These are phyloP conservation scores for Lactarius psammicola DNA, from an alignment of 768 basidiomycete genomes.

Conservation along the genomic window DNA sequence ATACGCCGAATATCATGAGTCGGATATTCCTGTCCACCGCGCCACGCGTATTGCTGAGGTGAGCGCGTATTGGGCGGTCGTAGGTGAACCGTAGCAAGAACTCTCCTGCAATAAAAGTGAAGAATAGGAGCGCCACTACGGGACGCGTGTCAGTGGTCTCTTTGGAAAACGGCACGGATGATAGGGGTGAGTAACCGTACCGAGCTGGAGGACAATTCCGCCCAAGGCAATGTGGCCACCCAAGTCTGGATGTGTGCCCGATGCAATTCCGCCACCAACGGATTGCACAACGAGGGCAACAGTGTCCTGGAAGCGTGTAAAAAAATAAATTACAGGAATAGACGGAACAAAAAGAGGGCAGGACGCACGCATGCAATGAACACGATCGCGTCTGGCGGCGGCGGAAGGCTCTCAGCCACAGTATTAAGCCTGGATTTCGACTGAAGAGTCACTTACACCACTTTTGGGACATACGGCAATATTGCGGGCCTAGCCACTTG, in stretches of 20 bases:
- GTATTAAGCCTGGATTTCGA: not conserved
- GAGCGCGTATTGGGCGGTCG: not conserved
- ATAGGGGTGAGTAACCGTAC: not conserved
- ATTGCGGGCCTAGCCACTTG: slow-evolving; percentile 28
- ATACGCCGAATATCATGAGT: slow-evolving; percentile 2
- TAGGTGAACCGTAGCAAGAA: slow-evolving; percentile 13
- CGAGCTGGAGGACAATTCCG: slow-evolving; percentile 27
- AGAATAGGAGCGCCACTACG: slow-evolving; percentile 5
- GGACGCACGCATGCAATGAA: slow-evolving; percentile 13
- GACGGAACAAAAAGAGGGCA: not conserved
- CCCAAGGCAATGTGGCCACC: slow-evolving; percentile 25
- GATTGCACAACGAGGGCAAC: slow-evolving; percentile 34
- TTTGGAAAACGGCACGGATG: not conserved
- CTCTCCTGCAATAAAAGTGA: slow-evolving; percentile 2
- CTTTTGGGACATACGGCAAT: slow-evolving; percentile 28
- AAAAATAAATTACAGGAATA: not conserved
- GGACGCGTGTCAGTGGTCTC: not conserved
- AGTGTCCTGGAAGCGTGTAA: slow-evolving; percentile 3
- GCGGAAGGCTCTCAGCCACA: not conserved
- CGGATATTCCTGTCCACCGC: not conserved
- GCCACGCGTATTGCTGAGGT: not conserved
- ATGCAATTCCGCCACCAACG: slow-evolving; percentile 33
- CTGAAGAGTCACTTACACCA: slow-evolving; percentile 23
- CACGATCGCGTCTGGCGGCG: slow-evolving; percentile 2
- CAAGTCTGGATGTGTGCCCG: slow-evolving; percentile 14